phyloP scores from a whole-genome alignment of 768 basidiomycete species.

The Boletus sensibilis region DNA sequence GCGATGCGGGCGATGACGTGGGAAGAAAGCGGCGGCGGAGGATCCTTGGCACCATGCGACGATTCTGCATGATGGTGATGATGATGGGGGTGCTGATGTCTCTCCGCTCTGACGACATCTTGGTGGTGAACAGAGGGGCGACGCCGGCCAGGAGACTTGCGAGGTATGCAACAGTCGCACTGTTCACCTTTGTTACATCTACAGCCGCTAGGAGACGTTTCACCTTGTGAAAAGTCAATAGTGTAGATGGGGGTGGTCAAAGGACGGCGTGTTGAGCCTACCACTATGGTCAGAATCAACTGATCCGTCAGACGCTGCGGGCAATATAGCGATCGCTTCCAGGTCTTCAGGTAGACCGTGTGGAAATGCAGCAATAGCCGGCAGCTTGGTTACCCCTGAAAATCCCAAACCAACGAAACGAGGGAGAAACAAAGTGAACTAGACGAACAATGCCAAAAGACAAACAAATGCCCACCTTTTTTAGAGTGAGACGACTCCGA shows the following conservation, averaged over 20 bases:
- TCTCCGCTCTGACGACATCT: slow-evolving; percentile 31
- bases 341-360: slow-evolving; percentile 70
- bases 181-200: slow-evolving; percentile 42
- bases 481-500: slow-evolving; percentile 39
- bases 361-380: slow-evolving; percentile 76
- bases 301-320: slow-evolving; percentile 45
- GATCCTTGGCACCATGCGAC: slow-evolving; percentile 9
- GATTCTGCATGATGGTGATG: slow-evolving; percentile 19
- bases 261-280: slow-evolving; percentile 54
- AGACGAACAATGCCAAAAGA: not conserved
- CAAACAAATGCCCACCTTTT: slow-evolving; percentile 56
- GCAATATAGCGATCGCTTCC: slow-evolving; percentile 47
- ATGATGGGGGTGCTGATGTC: slow-evolving; percentile 14
- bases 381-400: slow-evolving; percentile 57
- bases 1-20: slow-evolving; percentile 61
- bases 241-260: slow-evolving; percentile 36
- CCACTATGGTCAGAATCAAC: slow-evolving; percentile 66
- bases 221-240: slow-evolving; percentile 50
- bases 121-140: slow-evolving; percentile 31
- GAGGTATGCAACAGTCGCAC: slow-evolving; percentile 60
- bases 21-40: slow-evolving; percentile 35
- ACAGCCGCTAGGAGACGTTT: slow-evolving; percentile 46
- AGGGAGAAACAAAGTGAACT: slow-evolving; percentile 27
- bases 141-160: slow-evolving; percentile 41
- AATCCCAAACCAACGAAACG: slow-evolving; percentile 38